Conservation (phyloP, 192 early-diverging fungal species). For the Mortierella claussenii region DNA sequence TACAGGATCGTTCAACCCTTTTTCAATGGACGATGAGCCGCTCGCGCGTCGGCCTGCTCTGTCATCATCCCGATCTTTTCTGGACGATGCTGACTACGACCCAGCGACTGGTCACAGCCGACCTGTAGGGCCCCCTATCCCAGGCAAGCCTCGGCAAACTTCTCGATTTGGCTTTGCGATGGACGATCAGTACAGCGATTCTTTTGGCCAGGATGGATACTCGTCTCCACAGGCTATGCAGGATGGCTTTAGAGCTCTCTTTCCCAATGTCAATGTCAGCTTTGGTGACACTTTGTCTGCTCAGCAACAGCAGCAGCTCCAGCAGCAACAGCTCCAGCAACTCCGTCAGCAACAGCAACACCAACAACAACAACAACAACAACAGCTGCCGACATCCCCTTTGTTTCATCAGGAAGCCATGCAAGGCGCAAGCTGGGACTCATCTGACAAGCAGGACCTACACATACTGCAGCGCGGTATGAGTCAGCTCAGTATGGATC, state of each 20-base stretch:
- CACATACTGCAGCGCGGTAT: conserved; percentile 22
- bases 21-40: conserved; percentile 57
- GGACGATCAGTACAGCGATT: conserved; percentile 39
- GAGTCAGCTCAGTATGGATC: conserved; percentile 37
- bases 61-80: conserved; percentile 15
- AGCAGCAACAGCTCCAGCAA: conserved; percentile 27
- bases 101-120: conserved; percentile 24
- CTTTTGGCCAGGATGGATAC: conserved; percentile 24
- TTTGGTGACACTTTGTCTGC: conserved; percentile 48
- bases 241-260: conserved; percentile 63
- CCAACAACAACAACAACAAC: conserved; percentile 27
- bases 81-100: conserved; percentile 40
- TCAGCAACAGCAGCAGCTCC: conserved; percentile 34
- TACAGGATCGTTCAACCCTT: conserved; percentile 60
- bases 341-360: conserved; percentile 28
- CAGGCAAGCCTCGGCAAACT: conserved; percentile 53
- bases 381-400: conserved; percentile 14
- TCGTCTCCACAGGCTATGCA: conserved; percentile 52
- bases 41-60: conserved; percentile 32
- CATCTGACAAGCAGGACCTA: conserved; percentile 23
- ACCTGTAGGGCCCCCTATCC: conserved; percentile 40
- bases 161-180: conserved; percentile 61
- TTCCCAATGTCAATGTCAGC: conserved; percentile 69
- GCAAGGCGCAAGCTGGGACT: conserved; percentile 19
- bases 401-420: conserved; percentile 16